A percentile compares a stretch with the other conserved stretches of the same genome.
Conservation (phyloP, 805 yeast species). For the Monosporozyma unispora region DNA sequence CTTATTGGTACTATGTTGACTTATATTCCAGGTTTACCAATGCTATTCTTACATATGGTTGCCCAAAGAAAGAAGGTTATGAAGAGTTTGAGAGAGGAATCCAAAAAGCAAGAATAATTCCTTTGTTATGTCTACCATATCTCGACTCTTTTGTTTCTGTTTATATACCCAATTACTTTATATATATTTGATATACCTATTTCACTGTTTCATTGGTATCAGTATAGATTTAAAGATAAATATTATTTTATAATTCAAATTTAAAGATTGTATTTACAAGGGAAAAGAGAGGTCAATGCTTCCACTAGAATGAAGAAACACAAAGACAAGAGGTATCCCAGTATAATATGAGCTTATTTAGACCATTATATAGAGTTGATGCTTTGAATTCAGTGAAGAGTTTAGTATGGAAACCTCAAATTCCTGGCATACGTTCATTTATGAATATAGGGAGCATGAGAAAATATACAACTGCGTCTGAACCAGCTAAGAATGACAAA, state of each 20-base stretch:
- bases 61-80: constrained; percentile 75
- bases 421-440: not conserved
- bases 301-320: not conserved
- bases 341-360: not conserved
- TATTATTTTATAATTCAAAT: not conserved
- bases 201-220: not conserved
- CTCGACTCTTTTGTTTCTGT: too few relatives aligned
- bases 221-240: not conserved
- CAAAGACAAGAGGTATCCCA: not conserved
- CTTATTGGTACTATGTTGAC: constrained; percentile 50
- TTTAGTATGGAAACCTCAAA: not conserved
- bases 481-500: not conserved
- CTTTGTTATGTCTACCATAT: not conserved
- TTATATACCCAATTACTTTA: not conserved
- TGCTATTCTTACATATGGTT: constrained; percentile 80
- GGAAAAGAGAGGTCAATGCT: not conserved
- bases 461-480: not conserved
- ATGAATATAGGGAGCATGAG: not conserved
- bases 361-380: not conserved
- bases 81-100: constrained; percentile 10
- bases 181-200: not conserved
- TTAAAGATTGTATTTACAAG: not conserved
- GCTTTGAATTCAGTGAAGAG: not conserved
- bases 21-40: constrained; percentile 82
- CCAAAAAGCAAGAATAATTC: not conserved